Evolutionary conservation across 192 early-diverging fungal species (phyloP), one percentile per base, ranked within the genome.

Genomic region (Coemansia guatemalensis): DNA sequence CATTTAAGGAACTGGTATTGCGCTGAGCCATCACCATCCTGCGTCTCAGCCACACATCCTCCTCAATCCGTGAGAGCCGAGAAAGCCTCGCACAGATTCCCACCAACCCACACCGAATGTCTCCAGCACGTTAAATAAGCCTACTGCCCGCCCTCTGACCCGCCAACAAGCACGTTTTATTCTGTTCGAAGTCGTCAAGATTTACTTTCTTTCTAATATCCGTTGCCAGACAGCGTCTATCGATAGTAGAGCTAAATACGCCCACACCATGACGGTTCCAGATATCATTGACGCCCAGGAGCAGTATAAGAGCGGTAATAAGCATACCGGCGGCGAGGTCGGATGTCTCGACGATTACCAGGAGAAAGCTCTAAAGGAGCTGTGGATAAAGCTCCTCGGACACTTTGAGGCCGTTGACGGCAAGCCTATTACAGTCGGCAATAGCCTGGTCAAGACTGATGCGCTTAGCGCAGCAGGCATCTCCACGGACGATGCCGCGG

Each of bases 391-490:
- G 64, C 14, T 69, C 5, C 44, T 74, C 2, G 49, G 53, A 20
- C 68, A 79, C 49, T 58, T 79, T 54, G 65, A 65, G 18, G 59
- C 53, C 2, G 64, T 54, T 3, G 53, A 35, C 1, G 30, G 53
- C 60, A 58, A 39, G 65, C 71, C 77, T 3, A 73, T 79, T 54
- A 51, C 55, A 18, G 77, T 79, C 5, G 58, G 65, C 5, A 57
- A 58, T 26, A 53, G 60, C 39, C 54, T 56, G 41, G 62, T 73
- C 14, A 39, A 61, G 29, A n/a, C 30, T 2, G 51, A 29, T 44
- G 25, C 44, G 11, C 54, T 54, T 3, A 21, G 49, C 1, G 48
- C 50, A 2, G 60, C 39, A 2, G 59, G 70, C 0, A 58, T 73
- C 24, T 18, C 64, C 8, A 22, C 12, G 0, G 35, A 47, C 11